Evolutionary conservation across 2,329 filamentous ascomycete genomes (phyloP).

Genomic region (Trichoderma atrobrunneum): DNA sequence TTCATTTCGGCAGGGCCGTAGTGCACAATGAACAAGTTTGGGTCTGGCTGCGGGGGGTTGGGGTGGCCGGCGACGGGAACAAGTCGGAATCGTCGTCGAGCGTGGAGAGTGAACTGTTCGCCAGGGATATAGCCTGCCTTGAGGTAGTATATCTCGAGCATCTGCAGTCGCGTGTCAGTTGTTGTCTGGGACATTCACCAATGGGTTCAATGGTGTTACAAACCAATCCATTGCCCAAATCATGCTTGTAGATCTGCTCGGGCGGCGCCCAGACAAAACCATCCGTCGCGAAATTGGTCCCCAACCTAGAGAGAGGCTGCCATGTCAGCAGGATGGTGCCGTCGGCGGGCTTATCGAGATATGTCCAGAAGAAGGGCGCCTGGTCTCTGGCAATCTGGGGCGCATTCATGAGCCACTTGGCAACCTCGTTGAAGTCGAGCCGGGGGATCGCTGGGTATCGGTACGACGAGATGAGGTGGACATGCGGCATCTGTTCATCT

Average conservation of each 20-base stretch:
- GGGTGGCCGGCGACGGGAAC: conserved; percentile 68
- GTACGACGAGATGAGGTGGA: conserved; percentile 83
- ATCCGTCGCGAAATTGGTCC: conserved; percentile 79
- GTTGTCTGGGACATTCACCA: neutral
- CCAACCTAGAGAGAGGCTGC: conserved; percentile 73
- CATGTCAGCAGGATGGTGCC: conserved; percentile 82
- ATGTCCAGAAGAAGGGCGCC: conserved; percentile 90
- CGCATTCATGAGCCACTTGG: conserved; percentile 78
- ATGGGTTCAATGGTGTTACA: conserved; percentile 26
- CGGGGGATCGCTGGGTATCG: conserved; percentile 72
- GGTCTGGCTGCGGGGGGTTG: conserved; percentile 69
- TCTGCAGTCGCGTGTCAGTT: conserved; percentile 46
- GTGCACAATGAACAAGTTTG: conserved; percentile 86
- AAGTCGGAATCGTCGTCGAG: conserved; percentile 82
- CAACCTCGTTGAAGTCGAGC: conserved; percentile 72
- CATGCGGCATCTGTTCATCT: conserved; percentile 68
- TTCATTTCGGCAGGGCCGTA: conserved; percentile 75
- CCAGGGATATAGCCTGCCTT: conserved; percentile 75
- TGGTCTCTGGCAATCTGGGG: conserved; percentile 81
- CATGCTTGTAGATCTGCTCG: conserved; percentile 73
- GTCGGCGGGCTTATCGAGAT: conserved; percentile 77
- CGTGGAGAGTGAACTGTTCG: conserved; percentile 72
- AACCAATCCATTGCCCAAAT: conserved; percentile 62
- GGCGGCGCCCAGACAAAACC: conserved; percentile 87
- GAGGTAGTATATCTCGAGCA: conserved; percentile 84